Conservation (phyloP, 1,284 basidiomycete species). For the Termitomyces sp. region DNA sequence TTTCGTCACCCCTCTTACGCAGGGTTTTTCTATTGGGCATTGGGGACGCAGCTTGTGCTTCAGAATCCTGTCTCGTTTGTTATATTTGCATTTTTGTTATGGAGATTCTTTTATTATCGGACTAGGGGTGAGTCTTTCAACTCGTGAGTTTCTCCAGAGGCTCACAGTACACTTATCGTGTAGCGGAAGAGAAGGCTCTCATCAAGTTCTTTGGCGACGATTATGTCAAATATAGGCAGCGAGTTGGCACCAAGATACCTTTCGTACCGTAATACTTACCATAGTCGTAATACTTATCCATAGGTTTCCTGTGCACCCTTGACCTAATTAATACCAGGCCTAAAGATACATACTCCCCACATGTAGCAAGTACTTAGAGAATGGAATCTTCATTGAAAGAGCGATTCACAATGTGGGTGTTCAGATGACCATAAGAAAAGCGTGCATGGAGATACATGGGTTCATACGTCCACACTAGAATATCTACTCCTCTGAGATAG, state of each 20-base stretch:
- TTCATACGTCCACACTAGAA: conserved; percentile 13
- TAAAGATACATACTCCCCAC: too few species aligned
- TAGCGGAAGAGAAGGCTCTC: conserved; percentile 28
- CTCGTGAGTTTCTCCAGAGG: neutral
- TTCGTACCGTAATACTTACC: conserved; percentile 29
- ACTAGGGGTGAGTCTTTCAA: conserved; percentile 62
- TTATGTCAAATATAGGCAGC: conserved; percentile 29
- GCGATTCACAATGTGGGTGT: neutral
- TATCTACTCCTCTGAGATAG: conserved; percentile 45
- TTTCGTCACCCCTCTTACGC: conserved; percentile 95
- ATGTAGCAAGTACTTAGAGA: neutral
- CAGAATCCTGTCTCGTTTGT: conserved; percentile 80
- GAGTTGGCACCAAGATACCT: conserved; percentile 35
- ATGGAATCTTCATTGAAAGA: neutral
- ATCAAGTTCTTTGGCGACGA: conserved; percentile 37
- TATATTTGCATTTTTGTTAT: conserved; percentile 62
- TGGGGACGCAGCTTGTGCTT: conserved; percentile 91
- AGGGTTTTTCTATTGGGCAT: conserved; percentile 97
- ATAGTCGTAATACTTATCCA: too few species aligned
- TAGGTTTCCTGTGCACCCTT: too few species aligned
- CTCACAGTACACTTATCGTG: neutral
- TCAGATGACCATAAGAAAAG: conserved; percentile 10
- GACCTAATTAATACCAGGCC: too few species aligned
- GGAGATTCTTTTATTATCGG: conserved; percentile 82
- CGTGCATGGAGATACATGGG: conserved; percentile 22